Evolutionary conservation across 768 basidiomycete genomes (phyloP), one percentile per base, ranked within the genome.

Genomic region (Termitomyces sp.): DNA sequence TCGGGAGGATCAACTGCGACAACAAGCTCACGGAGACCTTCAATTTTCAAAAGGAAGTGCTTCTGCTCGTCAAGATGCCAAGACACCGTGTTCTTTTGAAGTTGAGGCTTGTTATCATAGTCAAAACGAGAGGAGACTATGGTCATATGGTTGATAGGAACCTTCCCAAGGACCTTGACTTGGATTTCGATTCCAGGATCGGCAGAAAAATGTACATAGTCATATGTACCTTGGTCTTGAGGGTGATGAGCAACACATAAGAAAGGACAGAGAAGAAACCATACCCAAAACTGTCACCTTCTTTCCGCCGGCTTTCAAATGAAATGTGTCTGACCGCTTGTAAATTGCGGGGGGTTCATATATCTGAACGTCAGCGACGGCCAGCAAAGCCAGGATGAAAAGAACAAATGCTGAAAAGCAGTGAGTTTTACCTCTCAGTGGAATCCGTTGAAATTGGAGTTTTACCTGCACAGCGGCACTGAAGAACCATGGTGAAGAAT

Each of bases 191-290:
- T 53, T 24, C 55, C 61, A 32, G 24, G 51, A 37, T 60, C 61
- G 26, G 59, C 46, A 20, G 63, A 62, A 36, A 60, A 64, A 53
- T 64, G 63, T 4, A 59, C 60, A 48, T 60, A 64, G 36, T 62
- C 61, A 26, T 62, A 64, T 9, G 57, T 24, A 34, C 56, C 55
- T 4, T 57, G 57, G 29, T 56, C 63, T 64, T 31, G 9, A 13
- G 9, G 22, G 37, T 5, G 20, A 31, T 27, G 31, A 39, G 16
- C 34, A 29, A n/a, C 22, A 13, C 5, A 29, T 18, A 4, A 6
- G 10, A 43, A 34, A 20, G 7, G 22, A 26, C 34, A 27, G 29
- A 14, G 29, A 4, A 13, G 47, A 31, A 37, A 22, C 55, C 58
- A n/a, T 50, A 61, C 60, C 55, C 31, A 63, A 37, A 20, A 63